Percentiles rank a stretch among this genome's conserved stretches.
Evolutionary conservation across 2,329 filamentous ascomycete species (phyloP).

Genomic region (Xylariaceae sp.): DNA sequence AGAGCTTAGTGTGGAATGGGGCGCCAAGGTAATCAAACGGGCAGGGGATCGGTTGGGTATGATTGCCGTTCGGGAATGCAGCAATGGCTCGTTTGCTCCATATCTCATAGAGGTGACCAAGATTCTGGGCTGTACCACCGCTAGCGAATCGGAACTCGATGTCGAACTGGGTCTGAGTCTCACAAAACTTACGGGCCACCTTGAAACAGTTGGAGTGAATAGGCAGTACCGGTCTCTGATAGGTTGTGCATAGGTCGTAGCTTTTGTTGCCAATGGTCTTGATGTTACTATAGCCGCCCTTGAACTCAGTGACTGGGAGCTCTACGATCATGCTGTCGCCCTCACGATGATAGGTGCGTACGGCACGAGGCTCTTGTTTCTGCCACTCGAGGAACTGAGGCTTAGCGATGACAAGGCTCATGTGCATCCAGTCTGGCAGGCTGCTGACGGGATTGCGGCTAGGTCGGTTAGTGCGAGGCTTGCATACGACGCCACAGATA

Average conservation of each 20-base stretch:
- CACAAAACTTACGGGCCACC: constrained; percentile 18
- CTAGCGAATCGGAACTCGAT: constrained; percentile 13
- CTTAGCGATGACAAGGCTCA: constrained; percentile 13
- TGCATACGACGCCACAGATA: constrained; percentile 22
- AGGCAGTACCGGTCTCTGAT: constrained; percentile 18
- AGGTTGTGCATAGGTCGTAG: constrained; percentile 8
- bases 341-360: neutral
- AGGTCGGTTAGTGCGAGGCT: too few relatives aligned
- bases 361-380: neutral
- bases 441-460: too few relatives aligned
- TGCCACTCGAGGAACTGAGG: constrained; percentile 13
- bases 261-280: neutral
- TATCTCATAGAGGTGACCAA: constrained; percentile 25
- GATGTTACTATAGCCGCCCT: constrained; percentile 13
- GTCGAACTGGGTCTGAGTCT: constrained; percentile 9
- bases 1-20: neutral
- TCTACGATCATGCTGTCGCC: constrained; percentile 4
- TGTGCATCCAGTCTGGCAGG: constrained; percentile 18
- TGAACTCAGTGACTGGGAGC: neutral
- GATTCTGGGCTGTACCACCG: constrained; percentile 16
- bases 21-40: constrained; percentile 7
- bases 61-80: neutral
- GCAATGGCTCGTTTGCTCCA: constrained; percentile 24
- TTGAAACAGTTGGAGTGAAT: constrained; percentile 19
- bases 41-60: neutral